Base-by-base conservation (phyloP, 2,329 filamentous ascomycete genomes). In the Xenoacremonium recifei region DNA sequence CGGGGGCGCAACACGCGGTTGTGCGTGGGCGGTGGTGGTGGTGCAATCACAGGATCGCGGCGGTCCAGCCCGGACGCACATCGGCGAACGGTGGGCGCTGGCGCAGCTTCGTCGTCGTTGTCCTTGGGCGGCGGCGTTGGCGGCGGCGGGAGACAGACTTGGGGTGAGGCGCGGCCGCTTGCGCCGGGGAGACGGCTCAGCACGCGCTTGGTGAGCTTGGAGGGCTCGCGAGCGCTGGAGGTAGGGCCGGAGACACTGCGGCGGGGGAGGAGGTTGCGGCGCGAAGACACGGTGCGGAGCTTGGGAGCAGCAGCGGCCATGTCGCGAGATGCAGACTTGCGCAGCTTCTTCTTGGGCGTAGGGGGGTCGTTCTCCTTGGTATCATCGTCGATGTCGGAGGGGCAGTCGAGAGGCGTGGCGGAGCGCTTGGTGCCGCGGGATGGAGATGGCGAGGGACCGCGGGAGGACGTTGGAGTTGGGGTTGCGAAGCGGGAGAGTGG, bases 401-500 rank as follows among this genome's bases (percentile, higher is more conserved):
- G 57, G 6, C 63, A 60, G 13, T 62, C 63, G 20, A 58, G 59
- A n/a, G n/a, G n/a, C n/a, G n/a, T n/a, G n/a, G 66, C 63, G 18
- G 62, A 64, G 29, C 77, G 73, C 60, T 80, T 80, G 37, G 70
- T 78, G 36, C 77, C 76, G 21, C 75, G 67, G 4, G 62, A 68
- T 17, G 63, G 63, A n/a, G 64, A 64, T 27, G 53, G 54, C 35
- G 52, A 55, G 17, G 47, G 27, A 6, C 45, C 43, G 33, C 45
- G 49, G 19, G 51, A 55, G 27, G 40, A 30, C 6, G 48, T 48
- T 5, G 58, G 54, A 11, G 57, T 34, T 15, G 32, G 16, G 17
- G 10, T 54, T 27, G 34, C 46, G 34, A 54, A 41, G 29, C 48
- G 44, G 38, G 54, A 47, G 31, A 58, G 44, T 18, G 59, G 53